Base-by-base conservation (phyloP, 2,329 filamentous ascomycete species). In the Aureobasidium melanogenum region DNA sequence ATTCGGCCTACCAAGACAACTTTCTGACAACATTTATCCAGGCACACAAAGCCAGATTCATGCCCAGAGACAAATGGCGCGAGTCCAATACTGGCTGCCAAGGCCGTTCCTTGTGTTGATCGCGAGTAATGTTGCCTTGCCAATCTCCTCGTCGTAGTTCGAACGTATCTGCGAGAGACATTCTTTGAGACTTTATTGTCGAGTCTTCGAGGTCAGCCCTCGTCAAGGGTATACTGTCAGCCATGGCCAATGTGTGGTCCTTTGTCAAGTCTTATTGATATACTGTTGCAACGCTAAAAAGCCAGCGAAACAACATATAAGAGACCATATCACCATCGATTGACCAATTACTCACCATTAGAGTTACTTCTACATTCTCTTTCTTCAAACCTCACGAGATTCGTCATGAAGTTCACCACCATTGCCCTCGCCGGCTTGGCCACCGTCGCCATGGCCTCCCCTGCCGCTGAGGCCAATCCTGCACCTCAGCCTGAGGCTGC, bases 381-480 rank as follows among this genome's bases (percentile, higher is more conserved):
- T 17, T 2, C 50, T 24, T 14, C 6, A 9, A 30, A 3, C 41
- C 30, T 30, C 8, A 14, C 50, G 15, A 7, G 1, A 26, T 14
- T 41, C 34, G 36, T 41, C 34, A 79, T 71, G 36, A 74, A 71
- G 38, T 61, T 64, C 61, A 58, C 52, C 47, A 32, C 63, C 22
- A 24, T 59, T 32, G 56, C 57, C 41, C 32, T 60, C 34, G 61
- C 61, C 52, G 50, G 57, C 17, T 34, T 62, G 46, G 55, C 51
- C 61, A 44, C 58, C 1, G 39, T 54, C 8, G 52, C 57, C 47
- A 66, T 63, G 56, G 66, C 69, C 46, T 66, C 68, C 52, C 67
- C 69, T 41, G 64, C 64, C 52, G 64, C 67, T 51, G 52, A 64
- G 46, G 60, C 67, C 46, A 64, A 68, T 44, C 66, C 64, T 56